These are phyloP conservation scores for Chlorociboria aeruginascens DNA, from an alignment of 495 filamentous ascomycete genomes.

Conservation along the genomic window DNA sequence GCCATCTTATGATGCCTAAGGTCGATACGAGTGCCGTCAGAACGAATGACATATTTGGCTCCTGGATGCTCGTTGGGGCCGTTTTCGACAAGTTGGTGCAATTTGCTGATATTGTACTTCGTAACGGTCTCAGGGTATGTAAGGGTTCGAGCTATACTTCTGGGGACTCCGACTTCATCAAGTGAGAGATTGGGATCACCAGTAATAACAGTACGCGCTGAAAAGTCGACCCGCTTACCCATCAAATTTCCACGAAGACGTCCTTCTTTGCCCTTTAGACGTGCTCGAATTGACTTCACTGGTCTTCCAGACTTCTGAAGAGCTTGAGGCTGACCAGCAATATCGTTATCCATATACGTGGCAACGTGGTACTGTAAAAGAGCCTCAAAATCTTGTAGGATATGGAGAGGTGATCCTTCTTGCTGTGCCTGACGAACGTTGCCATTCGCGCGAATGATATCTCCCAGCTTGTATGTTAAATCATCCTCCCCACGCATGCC, in stretches of 20 bases:
- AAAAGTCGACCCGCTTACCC: slow-evolving; percentile 99
- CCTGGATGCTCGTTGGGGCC: slow-evolving; percentile 91
- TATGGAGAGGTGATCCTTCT: slow-evolving; percentile 82
- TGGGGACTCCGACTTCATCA: slow-evolving; percentile 91
- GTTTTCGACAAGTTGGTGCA: slow-evolving; percentile 79
- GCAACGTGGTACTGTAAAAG: slow-evolving; percentile 97
- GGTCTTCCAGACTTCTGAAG: slow-evolving; percentile 93
- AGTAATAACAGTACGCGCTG: slow-evolving; percentile 97
- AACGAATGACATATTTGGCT: slow-evolving; percentile 87
- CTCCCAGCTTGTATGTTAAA: slow-evolving; percentile 94
- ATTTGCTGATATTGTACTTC: slow-evolving; percentile 89
- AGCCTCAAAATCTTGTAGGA: slow-evolving; percentile 77
- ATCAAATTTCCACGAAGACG: slow-evolving; percentile 95
- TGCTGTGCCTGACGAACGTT: slow-evolving; percentile 80
- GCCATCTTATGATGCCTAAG: slow-evolving; percentile 81
- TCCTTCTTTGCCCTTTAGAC: slow-evolving; percentile 97
- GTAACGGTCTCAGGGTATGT: slow-evolving; percentile 98
- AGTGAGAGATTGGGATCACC: slow-evolving; percentile 93
- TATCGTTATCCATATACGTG: slow-evolving; percentile 99
- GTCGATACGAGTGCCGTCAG: slow-evolving; percentile 87
- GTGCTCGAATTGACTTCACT: slow-evolving; percentile 89
- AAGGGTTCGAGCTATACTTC: slow-evolving; percentile 74
- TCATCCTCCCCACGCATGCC: slow-evolving; percentile 94
- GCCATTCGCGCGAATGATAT: slow-evolving; percentile 95
- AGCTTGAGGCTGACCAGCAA: slow-evolving; percentile 89